Evolutionary conservation across 2,329 filamentous ascomycete species (phyloP), one percentile per base, ranked within the genome.

Genomic region (Trichoderma endophyticum): DNA sequence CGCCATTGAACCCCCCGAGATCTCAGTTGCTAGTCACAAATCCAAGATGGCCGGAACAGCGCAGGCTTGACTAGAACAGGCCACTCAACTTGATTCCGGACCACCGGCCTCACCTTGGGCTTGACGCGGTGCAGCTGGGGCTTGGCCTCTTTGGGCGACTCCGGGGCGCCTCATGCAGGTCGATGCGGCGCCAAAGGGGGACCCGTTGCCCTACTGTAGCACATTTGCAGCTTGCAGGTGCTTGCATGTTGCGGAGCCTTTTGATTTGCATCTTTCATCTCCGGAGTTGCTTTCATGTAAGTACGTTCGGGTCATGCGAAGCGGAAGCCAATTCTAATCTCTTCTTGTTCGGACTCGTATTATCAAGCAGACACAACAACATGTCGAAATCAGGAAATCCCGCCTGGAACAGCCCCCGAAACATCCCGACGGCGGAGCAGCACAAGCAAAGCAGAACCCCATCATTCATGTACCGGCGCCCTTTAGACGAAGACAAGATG

Each of bases 101-200:
- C 34, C 43, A 30, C n/a, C 21, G 24, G 24, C 51, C 48, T 54
- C n/a, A 39, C 34, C 57, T 57, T 21, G 39, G 39, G 56, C 56
- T 56, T 15, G 36, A 28, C 28, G 32, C 57, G 15, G n/a, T 68
- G 66, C 54, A 69, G 66, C 56, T 4, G 11, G 32, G 60, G 18
- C 68, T 61, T 66, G 54, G 34, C 71, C 65, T 61, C 64, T 72
- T 72, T 69, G 62, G 71, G 71, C 71, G 64, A 72, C 64, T 72
- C 71, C 71, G 71, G 54, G 43, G 34, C 64, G 71, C 69, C 69
- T 65, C 61, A 66, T 71, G 69, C 69, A 71, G 69, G 54, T 61
- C 66, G 54, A 61, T 69, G 66, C 66, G 54, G 54, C 56, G n/a
- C 66, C 56, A 26, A 28, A 48, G 36, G 15, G 36, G 36, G 56